Evolutionary conservation across 305 asterid genomes (phyloP).

Genomic region (Fraxinus xanthoxyloides): DNA sequence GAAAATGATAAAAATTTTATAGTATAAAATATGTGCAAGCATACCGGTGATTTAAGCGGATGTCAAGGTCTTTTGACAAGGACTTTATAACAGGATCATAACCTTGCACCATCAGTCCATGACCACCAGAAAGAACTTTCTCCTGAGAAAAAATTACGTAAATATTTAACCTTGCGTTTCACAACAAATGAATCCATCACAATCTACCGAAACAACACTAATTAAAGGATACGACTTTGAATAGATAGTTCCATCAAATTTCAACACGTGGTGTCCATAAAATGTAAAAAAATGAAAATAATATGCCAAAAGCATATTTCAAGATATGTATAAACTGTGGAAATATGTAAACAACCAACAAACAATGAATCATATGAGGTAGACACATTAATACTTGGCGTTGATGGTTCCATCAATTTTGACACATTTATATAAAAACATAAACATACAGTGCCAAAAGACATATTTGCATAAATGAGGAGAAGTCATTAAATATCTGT

Average conservation of each 20-base stretch:
- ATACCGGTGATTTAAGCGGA: slow-evolving; percentile 89
- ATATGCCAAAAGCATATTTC: not conserved
- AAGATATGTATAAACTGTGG: slow-evolving; percentile 9
- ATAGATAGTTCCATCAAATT: slow-evolving; percentile 5
- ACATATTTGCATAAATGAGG: not conserved
- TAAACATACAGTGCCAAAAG: not conserved
- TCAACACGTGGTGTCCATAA: not conserved
- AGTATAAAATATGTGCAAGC: slow-evolving; percentile 13
- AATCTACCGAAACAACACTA: slow-evolving; percentile 1
- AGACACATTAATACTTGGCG: not conserved
- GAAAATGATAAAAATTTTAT: not conserved
- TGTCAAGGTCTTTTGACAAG: slow-evolving; percentile 69
- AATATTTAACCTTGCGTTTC: slow-evolving; percentile 13
- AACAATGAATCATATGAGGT: not conserved
- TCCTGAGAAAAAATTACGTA: slow-evolving; percentile 51
- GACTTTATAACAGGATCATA: slow-evolving; percentile 79
- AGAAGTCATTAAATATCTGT: not conserved
- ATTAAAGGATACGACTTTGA: not conserved
- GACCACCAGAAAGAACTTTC: slow-evolving; percentile 94
- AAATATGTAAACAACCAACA: not conserved
- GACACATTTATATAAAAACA: not conserved
- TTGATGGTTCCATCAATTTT: not conserved
- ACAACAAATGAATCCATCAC: slow-evolving; percentile 3
- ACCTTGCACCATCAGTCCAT: slow-evolving; percentile 99
- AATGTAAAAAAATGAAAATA: not conserved